Base-by-base conservation (phyloP, 2,329 filamentous ascomycete species). In the Pyrenochaeta sp. region DNA sequence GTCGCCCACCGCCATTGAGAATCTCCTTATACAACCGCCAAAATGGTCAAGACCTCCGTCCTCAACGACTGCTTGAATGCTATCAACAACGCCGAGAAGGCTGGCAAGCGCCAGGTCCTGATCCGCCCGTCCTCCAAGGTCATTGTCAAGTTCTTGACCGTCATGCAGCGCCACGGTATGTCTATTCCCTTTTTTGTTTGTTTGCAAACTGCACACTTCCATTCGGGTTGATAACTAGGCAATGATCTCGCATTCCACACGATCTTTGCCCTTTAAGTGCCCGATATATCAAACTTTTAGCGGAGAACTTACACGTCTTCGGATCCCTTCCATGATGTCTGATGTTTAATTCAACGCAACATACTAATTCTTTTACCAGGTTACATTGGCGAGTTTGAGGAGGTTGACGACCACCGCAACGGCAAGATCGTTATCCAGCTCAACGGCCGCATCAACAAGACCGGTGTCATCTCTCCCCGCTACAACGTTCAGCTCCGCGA, bases 31-130 rank as follows among this genome's bases (percentile, higher is more conserved):
- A 86, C 53, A 51, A 60, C 85, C 87, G 88, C 79, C 87, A 97
- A 90, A 80, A 99, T 99, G 94, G 93, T 97, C 83, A 92, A 91
- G 86, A 98, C 95, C 77, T 97, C 92, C 81, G 95, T 98, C 78
- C 93, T 99, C 83, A 96, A 98, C 88, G 95, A 99, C 90, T 92
- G 91, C 80, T 90, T 97, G 77, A 97, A 97, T 59, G 71, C 88
- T 86, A 98, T 99, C 90, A 99, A 99, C 92, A 99, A 99, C 83
- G 95, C 95, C 87, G 96, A 99, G 89, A 98, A 99, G 90, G 86
- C 91, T 75, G 95, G 95, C 85, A 98, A 98, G 90, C 93, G 95
- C 79, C 95, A 99, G 86, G 95, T 98, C 79, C 78, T 99, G 81
- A 97, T 99, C 87, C 89, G 93, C 77, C 95, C 96, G 74, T 90